These are phyloP conservation scores for Rhinocladiella mackenziei DNA, from an alignment of 2,329 filamentous ascomycete genomes.

Conservation along the genomic window DNA sequence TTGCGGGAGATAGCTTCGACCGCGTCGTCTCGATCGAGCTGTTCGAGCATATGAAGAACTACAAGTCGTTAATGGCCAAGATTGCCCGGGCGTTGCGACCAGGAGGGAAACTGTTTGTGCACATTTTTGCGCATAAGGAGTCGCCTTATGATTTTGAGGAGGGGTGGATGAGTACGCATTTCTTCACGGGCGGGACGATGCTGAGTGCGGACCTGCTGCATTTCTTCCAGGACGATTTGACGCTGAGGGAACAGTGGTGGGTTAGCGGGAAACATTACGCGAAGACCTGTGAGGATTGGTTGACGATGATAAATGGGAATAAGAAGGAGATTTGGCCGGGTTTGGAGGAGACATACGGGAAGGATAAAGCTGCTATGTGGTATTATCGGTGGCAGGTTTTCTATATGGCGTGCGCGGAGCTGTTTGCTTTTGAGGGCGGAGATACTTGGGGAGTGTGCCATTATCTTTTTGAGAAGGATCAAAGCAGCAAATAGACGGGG, in stretches of 20 bases:
- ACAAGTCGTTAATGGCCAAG: slow-evolving; percentile 63
- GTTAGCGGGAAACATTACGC: slow-evolving; percentile 65
- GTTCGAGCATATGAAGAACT: slow-evolving; percentile 76
- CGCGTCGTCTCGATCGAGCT: slow-evolving; percentile 66
- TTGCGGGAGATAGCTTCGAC: slow-evolving; percentile 56
- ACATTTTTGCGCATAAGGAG: slow-evolving; percentile 62
- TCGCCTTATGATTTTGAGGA: slow-evolving; percentile 68
- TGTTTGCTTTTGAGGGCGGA: slow-evolving; percentile 63
- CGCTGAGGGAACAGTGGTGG: slow-evolving; percentile 64
- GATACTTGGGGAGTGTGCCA: slow-evolving; percentile 66
- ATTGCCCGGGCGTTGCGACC: slow-evolving; percentile 57
- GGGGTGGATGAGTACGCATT: slow-evolving; percentile 70
- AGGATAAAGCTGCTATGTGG: slow-evolving; percentile 58
- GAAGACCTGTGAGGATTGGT: slow-evolving; percentile 59
- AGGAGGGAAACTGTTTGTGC: slow-evolving; percentile 65
- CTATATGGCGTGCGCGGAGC: slow-evolving; percentile 66
- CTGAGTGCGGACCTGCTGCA: slow-evolving; percentile 62
- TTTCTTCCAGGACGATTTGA: slow-evolving; percentile 63
- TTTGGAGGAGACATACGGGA: slow-evolving; percentile 62
- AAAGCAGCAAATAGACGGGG: slow-evolving; percentile 5
- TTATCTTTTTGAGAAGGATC: slow-evolving; percentile 65
- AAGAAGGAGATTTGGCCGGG: slow-evolving; percentile 62
- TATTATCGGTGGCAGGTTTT: slow-evolving; percentile 70
- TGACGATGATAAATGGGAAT: slow-evolving; percentile 40
- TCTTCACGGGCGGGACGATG: slow-evolving; percentile 72